Conservation (phyloP, 495 filamentous ascomycete species). For the Sabuloglossum arenarium region DNA sequence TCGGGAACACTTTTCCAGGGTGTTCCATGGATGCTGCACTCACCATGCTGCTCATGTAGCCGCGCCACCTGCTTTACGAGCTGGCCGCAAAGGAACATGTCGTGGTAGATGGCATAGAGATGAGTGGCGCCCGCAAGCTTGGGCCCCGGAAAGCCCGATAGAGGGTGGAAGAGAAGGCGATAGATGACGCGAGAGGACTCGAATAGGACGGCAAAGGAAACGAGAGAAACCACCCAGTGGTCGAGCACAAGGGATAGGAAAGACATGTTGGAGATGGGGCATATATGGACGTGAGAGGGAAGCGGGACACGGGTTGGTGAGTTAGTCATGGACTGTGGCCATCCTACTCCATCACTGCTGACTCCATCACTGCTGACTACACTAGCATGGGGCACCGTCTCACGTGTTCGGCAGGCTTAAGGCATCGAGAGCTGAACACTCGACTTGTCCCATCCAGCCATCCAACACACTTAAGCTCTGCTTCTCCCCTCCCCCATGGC, state of each 20-base stretch:
- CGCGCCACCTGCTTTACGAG: not conserved
- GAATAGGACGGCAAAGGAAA: not conserved
- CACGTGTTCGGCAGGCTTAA: too few species aligned
- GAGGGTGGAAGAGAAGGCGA: slow-evolving; percentile 11
- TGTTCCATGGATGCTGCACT: not conserved
- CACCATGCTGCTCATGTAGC: slow-evolving; percentile 14
- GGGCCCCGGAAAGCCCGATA: slow-evolving; percentile 15
- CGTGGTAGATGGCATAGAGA: slow-evolving; percentile 12
- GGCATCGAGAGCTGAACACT: too few species aligned
- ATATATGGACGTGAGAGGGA: too few species aligned
- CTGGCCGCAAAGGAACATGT: slow-evolving; percentile 6
- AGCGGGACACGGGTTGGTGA: too few species aligned
- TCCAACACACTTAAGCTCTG: too few species aligned
- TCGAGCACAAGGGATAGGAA: not conserved
- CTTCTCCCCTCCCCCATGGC: too few species aligned
- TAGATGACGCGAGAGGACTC: slow-evolving; percentile 9
- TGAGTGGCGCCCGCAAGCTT: slow-evolving; percentile 12
- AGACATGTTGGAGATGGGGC: not conserved
- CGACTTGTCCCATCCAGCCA: too few species aligned
- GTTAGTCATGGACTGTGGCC: too few species aligned
- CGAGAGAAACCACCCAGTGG: not conserved
- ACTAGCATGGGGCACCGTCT: too few species aligned
- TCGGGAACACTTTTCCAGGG: too few species aligned
- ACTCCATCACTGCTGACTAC: too few species aligned
- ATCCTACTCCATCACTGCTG: too few species aligned